Evolutionary conservation across 1,139 yeast genomes (phyloP), one percentile per base, ranked within the genome.

Genomic region (Taiozyma onychis): DNA sequence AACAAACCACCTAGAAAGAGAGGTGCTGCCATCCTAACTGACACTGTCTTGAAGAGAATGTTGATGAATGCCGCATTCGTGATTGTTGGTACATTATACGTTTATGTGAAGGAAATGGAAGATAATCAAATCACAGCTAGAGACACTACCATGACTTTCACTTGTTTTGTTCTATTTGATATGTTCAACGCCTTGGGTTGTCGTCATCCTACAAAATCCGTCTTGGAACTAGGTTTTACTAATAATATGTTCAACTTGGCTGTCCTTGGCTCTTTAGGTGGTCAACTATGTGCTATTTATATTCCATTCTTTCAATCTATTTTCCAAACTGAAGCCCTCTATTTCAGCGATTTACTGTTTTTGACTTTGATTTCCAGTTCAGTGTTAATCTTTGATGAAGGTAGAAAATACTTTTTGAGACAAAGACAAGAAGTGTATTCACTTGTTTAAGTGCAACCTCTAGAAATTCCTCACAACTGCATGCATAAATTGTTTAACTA

Each of bases 131-230:
- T 91, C 51, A 89, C 97, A 4, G 85, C 93, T 14, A 85, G 98
- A 69, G 98, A 91, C 66, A 91, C 98, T 14, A 93, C 99, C n/a
- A 91, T 93, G 97, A 90, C 98, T 0, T 93, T 93, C 64, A 93
- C 98, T 0, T 88, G 98, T 66, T 93, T 93, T 70, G 98, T 93
- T 13, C 74, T 91, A 51, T 93, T 83, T 63, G 99, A 93, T 68
- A 87, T 93, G 95, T 93, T 93, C 72, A 93, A 90, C 66, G 99
- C 98, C 0, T 75, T 93, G 57, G 74, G 96, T 10, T 91, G 97
- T 66, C 88, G 98, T 63, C 95, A 95, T 55, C 77, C 85, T 54
- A 77, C 89, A 44, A 90, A 88, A 66, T 86, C 95, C 3, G 79
- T 86, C 18, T 85, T 88, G 62, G 86, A 86, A 61, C 65, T 90